Base-by-base conservation (phyloP, 768 basidiomycete genomes). In the Amanita molliuscula region DNA sequence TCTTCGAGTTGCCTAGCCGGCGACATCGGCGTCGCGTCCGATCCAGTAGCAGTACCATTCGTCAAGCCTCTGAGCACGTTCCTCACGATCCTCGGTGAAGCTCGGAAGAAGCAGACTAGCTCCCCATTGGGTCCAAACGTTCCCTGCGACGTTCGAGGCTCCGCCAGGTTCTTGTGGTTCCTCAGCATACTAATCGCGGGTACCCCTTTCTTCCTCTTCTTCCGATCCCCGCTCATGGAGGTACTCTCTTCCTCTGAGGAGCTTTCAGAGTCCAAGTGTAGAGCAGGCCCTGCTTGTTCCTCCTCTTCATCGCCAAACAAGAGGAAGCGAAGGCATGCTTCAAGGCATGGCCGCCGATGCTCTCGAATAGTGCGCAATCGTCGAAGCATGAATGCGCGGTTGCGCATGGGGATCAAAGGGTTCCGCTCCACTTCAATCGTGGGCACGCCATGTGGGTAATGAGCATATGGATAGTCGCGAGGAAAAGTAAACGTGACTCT, bases 101-200 rank as follows among this genome's bases (percentile, higher is more conserved):
- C 78, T 40, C 83, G 77, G 68, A 88, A 93, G 67, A 95, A 93
- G 60, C 83, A 89, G 0, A 94, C 78, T 1, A 95, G 68, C 67
- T 92, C 83, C 44, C 90, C 93, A 60, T 90, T 89, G 0, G 88
- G 87, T 1, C 91, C 88, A 69, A 94, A 95, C 0, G 82, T 77
- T 2, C 88, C 92, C 58, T 93, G 91, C 1, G 88, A 90, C 0
- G 87, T 89, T 53, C 88, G 70, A 1, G 90, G 84, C 62, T 92
- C 89, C 0, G 86, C 83, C 5, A 91, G 62, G 60, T 90, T 90
- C 65, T 89, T 87, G 56, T 81, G 75, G 44, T 73, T 79, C 44
- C 81, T 70, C 53, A 85, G 57, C 1, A 84, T 56, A 0, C 78
- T 71, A 31, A 78, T 71, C 0, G 78, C 49, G 9, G 40, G 49